Percentiles rank a stretch among this genome's conserved stretches.
Conservation (phyloP, 2,329 filamentous ascomycete genomes). For the Colletotrichum echinochloae region DNA sequence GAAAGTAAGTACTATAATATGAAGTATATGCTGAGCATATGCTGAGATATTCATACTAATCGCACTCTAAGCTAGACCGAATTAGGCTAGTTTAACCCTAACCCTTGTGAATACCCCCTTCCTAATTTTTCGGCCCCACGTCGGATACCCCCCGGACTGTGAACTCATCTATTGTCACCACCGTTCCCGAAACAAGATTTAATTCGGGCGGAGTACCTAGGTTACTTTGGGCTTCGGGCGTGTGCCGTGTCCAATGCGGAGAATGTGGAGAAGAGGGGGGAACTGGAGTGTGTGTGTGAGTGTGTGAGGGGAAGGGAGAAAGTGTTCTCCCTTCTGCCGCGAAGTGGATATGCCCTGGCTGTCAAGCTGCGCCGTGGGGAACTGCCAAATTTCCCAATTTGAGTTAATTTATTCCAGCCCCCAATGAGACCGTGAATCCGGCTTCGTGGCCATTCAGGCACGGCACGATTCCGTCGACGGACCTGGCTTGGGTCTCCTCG, state of each 20-base stretch:
- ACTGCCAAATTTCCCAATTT: conserved; percentile 17
- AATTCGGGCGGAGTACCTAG: conserved; percentile 32
- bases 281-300: conserved; percentile 28
- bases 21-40: too few species aligned
- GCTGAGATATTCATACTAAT: too few species aligned
- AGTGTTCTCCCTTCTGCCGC: not conserved
- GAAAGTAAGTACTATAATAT: too few species aligned
- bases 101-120: too few species aligned
- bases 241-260: conserved; percentile 36
- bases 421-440: not conserved
- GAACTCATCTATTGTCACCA: not conserved
- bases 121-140: too few species aligned
- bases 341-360: not conserved
- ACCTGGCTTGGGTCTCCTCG: not conserved
- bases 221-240: conserved; percentile 18
- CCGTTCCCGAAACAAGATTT: not conserved
- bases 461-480: conserved; percentile 2
- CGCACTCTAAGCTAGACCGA: too few species aligned
- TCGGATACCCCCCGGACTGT: too few species aligned
- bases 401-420: conserved; percentile 11
- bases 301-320: conserved; percentile 17
- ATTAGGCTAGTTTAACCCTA: too few species aligned
- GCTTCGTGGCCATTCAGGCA: not conserved
- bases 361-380: conserved; percentile 10
- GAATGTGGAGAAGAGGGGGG: conserved; percentile 32